Percentiles rank a stretch among this genome's conserved stretches.
Conservation (phyloP, 2,329 filamentous ascomycete species). For the Fusarium staphyleae region DNA sequence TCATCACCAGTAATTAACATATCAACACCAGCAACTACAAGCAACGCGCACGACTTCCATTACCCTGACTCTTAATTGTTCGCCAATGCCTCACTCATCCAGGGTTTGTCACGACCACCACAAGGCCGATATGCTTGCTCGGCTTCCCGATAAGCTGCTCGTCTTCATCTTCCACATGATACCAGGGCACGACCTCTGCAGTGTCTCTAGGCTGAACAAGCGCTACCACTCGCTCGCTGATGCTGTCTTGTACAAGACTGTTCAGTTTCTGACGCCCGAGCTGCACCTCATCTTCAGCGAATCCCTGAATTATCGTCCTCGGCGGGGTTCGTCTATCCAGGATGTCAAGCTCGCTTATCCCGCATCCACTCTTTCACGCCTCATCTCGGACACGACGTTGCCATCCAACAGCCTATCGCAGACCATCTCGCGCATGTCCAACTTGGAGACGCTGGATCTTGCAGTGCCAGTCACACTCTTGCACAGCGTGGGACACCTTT, state of each 20-base stretch:
- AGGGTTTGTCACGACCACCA: background rate
- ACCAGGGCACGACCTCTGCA: conserved; percentile 52
- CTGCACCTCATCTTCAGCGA: conserved; percentile 58
- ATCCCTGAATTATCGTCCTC: conserved; percentile 54
- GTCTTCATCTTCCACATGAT: conserved; percentile 50
- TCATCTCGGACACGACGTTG: conserved; percentile 49
- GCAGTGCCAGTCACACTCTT: conserved; percentile 53
- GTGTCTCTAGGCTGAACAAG: conserved; percentile 52
- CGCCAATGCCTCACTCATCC: no score
- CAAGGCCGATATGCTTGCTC: conserved; percentile 31
- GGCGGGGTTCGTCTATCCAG: conserved; percentile 56
- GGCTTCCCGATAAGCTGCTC: conserved; percentile 51
- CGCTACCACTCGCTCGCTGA: conserved; percentile 55
- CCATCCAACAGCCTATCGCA: conserved; percentile 53
- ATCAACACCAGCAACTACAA: no score
- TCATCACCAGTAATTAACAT: no score
- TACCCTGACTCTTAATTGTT: no score
- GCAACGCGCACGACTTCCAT: no score
- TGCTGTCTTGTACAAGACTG: conserved; percentile 55
- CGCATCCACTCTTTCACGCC: conserved; percentile 51
- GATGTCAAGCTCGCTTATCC: conserved; percentile 56
- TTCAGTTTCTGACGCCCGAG: conserved; percentile 55
- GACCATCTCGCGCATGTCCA: conserved; percentile 58
- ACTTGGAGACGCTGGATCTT: conserved; percentile 56
- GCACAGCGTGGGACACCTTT: conserved; percentile 56